Base-by-base conservation (phyloP, 1,139 yeast genomes). In the Debaryomycetaceae sp. region DNA sequence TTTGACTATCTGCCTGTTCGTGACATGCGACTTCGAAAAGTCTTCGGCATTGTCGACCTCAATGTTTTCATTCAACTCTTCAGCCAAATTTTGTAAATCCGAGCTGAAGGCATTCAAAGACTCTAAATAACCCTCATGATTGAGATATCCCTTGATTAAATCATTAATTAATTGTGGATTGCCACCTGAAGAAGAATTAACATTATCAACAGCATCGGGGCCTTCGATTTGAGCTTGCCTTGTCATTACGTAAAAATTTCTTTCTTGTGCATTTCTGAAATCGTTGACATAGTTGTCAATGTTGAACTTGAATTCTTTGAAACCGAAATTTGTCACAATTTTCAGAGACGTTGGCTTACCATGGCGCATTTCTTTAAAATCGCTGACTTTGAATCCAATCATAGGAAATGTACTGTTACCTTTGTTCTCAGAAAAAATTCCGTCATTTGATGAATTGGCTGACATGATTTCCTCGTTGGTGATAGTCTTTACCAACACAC, bases 251-350 rank as follows among this genome's bases (percentile, higher is more conserved):
- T 62, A 53, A 31, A 62, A 46, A 9, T 54, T 52, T 38, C 56
- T 57, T 41, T 61, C 62, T 40, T 58, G 56, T 34, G 61, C 61
- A 2, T 50, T 49, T 46, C 76, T 76, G 52, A 60, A 66, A 2
- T 59, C 68, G 38, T 76, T 73, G 42, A 86, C 80, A 60, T 87
- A 86, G 47, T 78, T 76, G 44, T 77, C 76, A 50, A 90, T 85
- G 60, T 90, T 89, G 61, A 82, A 90, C 45, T 75, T 69, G 60
- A 90, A 90, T 45, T 81, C 74, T 43, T 62, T 66, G 49, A 69
- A 81, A 1, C 97, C 97, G 55, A 91, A 85, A 59, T 90, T 91
- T 5, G 95, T 78, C 13, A 65, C 68, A 1, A 87, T 70, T 41
- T 55, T 53, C 8, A 60, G 45, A 8, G 38, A 49, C 1, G 61